Conservation (phyloP, 2,329 filamentous ascomycete species). For the Ophiostoma novo-ulmi region DNA sequence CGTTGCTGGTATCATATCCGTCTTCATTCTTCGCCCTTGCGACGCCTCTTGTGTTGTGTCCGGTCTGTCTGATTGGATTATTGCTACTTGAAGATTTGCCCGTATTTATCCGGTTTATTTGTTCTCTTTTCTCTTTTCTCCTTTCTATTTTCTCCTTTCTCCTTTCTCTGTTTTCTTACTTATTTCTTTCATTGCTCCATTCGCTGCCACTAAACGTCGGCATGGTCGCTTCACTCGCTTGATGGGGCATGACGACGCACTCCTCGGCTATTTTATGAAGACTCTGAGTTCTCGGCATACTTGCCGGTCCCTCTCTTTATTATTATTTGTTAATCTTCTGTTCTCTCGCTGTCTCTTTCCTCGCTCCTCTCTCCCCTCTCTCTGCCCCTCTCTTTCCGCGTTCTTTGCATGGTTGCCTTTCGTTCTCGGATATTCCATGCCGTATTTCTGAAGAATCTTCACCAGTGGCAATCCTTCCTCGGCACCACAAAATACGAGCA, state of each 20-base stretch:
- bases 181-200: neutral
- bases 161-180: neutral
- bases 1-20: neutral
- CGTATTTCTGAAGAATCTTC: neutral
- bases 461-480: conserved; percentile 3
- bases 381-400: neutral
- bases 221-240: neutral
- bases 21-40: neutral
- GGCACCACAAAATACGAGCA: neutral
- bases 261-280: neutral
- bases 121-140: neutral
- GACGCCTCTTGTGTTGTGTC: neutral
- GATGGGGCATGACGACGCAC: conserved; percentile 2
- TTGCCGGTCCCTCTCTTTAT: conserved; percentile 3
- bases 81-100: neutral
- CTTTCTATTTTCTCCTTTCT: too few relatives aligned
- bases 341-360: neutral
- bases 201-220: neutral
- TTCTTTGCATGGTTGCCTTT: neutral
- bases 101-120: neutral
- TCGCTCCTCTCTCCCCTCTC: neutral
- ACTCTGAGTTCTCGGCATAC: neutral
- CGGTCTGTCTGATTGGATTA: neutral
- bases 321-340: neutral
- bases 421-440: conserved; percentile 2